Conservation (phyloP, 306 rosid species). For the Cucumis hystrix region DNA sequence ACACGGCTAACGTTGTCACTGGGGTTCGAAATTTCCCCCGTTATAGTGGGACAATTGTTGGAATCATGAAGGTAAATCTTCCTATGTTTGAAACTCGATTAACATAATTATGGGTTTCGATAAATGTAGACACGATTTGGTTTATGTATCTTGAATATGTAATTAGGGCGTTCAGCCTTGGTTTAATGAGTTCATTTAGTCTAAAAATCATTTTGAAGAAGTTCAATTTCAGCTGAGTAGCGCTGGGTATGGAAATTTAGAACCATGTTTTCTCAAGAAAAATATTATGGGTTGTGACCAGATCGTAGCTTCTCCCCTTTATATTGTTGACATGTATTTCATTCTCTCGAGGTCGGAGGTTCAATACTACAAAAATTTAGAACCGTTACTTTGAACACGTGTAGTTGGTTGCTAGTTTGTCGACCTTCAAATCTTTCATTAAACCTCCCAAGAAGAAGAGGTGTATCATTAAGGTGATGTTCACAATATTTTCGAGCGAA, state of each 20-base stretch:
- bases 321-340: neutral
- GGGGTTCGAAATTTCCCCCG: conserved; percentile 57
- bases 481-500: neutral
- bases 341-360: too few species aligned
- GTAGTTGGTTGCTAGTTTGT: neutral
- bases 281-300: neutral
- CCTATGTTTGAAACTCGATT: neutral
- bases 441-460: neutral
- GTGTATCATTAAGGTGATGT: neutral
- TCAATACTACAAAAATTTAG: neutral
- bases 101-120: neutral
- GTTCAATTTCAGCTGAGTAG: neutral
- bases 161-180: neutral
- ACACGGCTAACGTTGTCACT: conserved; percentile 59
- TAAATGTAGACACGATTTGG: neutral
- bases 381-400: neutral
- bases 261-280: neutral
- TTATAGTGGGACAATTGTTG: conserved; percentile 75
- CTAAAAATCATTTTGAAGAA: neutral
- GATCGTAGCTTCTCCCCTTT: neutral
- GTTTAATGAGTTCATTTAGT: neutral
- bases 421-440: neutral
- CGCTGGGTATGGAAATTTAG: neutral
- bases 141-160: neutral
- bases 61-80: conserved; percentile 62